Conservation (phyloP, 192 early-diverging fungal species). For the Pilaira anomala region DNA sequence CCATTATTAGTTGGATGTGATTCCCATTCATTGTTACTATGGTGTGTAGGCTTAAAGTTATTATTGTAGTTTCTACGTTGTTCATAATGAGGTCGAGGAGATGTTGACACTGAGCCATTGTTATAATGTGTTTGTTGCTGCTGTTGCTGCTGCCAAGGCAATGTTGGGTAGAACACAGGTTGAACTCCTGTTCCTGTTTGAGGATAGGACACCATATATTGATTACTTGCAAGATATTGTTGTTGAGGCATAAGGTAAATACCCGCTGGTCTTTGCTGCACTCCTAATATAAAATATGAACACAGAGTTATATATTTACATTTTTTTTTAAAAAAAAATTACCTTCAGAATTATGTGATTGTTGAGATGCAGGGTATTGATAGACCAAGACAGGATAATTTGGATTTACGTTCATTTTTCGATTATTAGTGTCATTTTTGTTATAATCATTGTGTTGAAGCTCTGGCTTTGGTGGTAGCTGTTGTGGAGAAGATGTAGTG, state of each 20-base stretch:
- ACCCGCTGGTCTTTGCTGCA: constrained; percentile 10
- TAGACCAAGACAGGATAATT: constrained; percentile 11
- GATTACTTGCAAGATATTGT: constrained; percentile 6
- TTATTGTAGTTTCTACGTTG: no score
- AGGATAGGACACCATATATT: constrained; percentile 12
- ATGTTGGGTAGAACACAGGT: background rate
- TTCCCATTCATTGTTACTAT: no score
- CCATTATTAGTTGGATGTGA: background rate
- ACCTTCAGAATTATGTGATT: background rate
- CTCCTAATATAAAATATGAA: no score
- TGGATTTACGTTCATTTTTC: background rate
- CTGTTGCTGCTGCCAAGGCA: background rate
- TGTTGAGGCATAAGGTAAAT: constrained; percentile 15
- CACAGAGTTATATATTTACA: no score
- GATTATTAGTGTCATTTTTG: background rate
- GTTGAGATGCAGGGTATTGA: background rate
- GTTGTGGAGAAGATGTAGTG: no score
- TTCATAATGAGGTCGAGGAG: no score
- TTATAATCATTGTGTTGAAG: no score
- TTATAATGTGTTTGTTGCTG: background rate
- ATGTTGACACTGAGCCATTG: no score
- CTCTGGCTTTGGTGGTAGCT: no score
- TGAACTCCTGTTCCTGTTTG: constrained; percentile 4
- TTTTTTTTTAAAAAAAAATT: no score
- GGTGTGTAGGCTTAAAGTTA: no score